These are phyloP conservation scores for Globisporangium cederbergense DNA, from an alignment of 352 stramenopile species.

Conservation along the genomic window DNA sequence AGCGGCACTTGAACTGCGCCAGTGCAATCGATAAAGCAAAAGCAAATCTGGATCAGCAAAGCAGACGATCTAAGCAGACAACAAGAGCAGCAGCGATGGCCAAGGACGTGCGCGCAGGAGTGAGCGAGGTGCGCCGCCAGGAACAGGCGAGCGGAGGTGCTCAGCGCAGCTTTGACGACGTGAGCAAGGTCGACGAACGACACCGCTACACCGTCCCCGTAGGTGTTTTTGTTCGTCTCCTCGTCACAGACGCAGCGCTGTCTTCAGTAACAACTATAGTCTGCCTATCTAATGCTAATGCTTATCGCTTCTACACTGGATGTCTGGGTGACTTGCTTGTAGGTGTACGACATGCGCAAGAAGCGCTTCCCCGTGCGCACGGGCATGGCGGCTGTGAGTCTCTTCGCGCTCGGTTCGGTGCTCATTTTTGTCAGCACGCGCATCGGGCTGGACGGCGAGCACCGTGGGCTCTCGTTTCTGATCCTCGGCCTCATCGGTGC, in stretches of 20 bases:
- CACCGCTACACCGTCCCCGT: constrained; percentile 26
- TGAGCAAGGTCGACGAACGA: constrained; percentile 31
- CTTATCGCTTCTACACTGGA: neutral
- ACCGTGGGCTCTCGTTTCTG: constrained; percentile 68
- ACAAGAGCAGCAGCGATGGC: constrained; percentile 28
- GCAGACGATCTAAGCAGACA: neutral
- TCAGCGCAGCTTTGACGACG: constrained; percentile 25
- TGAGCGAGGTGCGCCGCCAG: constrained; percentile 26
- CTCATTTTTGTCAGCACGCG: constrained; percentile 75
- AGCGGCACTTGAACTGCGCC: constrained; percentile 14
- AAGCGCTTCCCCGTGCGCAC: constrained; percentile 74
- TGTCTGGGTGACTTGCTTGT: neutral
- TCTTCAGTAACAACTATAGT: neutral
- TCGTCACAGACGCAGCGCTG: neutral
- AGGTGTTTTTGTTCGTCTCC: neutral
- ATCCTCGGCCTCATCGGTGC: constrained; percentile 78
- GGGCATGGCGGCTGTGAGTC: constrained; percentile 58
- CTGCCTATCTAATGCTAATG: neutral
- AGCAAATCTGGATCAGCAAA: neutral
- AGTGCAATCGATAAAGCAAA: neutral
- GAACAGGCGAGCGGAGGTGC: constrained; percentile 26
- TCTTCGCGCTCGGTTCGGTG: constrained; percentile 70
- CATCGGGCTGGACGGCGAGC: constrained; percentile 73
- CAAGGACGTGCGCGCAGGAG: constrained; percentile 34
- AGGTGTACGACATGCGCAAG: constrained; percentile 37